These are phyloP conservation scores for Aspergillus hiratsukae DNA, from an alignment of 2,329 filamentous ascomycete species.

Conservation along the genomic window DNA sequence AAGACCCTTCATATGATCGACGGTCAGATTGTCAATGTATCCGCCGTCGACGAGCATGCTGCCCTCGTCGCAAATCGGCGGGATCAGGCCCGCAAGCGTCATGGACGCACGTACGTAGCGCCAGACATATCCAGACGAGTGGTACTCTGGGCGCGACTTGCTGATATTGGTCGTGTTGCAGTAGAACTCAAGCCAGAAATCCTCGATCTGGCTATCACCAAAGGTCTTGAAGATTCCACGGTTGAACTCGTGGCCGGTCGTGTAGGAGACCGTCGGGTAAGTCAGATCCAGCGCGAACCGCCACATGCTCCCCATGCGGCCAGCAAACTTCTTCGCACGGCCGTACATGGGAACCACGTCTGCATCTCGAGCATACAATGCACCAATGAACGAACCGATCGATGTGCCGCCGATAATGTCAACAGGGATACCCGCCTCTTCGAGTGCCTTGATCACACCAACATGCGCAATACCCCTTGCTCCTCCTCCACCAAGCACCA, in stretches of 20 bases:
- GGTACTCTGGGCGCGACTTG: slow-evolving; percentile 85
- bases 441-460: slow-evolving; percentile 88
- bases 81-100: slow-evolving; percentile 88
- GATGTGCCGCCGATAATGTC: slow-evolving; percentile 94
- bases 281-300: slow-evolving; percentile 94
- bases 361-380: slow-evolving; percentile 89
- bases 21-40: slow-evolving; percentile 95
- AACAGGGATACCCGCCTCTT: slow-evolving; percentile 93
- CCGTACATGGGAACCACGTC: slow-evolving; percentile 97
- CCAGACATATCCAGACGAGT: slow-evolving; percentile 96
- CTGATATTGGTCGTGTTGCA: slow-evolving; percentile 99
- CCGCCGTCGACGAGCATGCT: slow-evolving; percentile 95
- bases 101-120: slow-evolving; percentile 94
- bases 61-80: slow-evolving; percentile 92
- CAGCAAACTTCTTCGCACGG: slow-evolving; percentile 92
- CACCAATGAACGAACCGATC: slow-evolving; percentile 92
- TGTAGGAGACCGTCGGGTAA: slow-evolving; percentile 94
- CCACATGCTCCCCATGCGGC: slow-evolving; percentile 99
- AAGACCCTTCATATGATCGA: slow-evolving; percentile 92
- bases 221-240: slow-evolving; percentile 98
- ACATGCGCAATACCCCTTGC: slow-evolving; percentile 89
- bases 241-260: slow-evolving; percentile 97
- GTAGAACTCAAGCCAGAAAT: slow-evolving; percentile 98
- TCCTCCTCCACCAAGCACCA: slow-evolving; percentile 90
- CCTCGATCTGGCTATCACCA: slow-evolving; percentile 93